phyloP scores from a whole-genome alignment of 352 stramenopile species.

The Pythium brassicae region DNA sequence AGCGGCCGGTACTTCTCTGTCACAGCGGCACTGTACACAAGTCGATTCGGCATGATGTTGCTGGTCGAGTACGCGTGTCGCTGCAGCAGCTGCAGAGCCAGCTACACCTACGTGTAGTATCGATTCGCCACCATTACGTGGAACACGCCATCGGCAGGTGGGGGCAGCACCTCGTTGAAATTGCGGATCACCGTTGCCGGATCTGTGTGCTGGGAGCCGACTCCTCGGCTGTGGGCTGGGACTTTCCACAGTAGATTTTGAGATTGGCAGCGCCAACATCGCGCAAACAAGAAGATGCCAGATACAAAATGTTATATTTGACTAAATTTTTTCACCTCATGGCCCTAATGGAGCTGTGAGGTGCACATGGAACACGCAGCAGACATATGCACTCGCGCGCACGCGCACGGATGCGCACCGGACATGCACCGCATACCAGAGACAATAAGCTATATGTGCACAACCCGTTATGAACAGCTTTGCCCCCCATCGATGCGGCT shows the following conservation, averaged over 20 bases:
- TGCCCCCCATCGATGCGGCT: background rate
- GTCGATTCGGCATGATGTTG: background rate
- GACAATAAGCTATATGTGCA: background rate
- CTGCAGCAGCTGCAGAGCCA: background rate
- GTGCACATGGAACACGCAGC: background rate
- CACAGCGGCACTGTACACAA: background rate
- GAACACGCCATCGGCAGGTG: background rate
- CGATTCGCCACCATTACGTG: background rate
- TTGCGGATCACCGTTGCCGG: background rate
- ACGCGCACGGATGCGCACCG: background rate
- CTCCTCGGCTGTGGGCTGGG: background rate
- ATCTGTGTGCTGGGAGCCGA: too few relatives aligned
- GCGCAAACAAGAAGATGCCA: background rate
- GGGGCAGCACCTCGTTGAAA: background rate
- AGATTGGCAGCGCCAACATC: background rate
- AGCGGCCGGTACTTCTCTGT: background rate
- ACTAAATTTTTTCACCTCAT: background rate
- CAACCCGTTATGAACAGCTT: slow-evolving; percentile 1
- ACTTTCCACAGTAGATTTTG: background rate
- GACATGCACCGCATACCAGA: background rate
- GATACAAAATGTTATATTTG: background rate
- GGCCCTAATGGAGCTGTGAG: too few relatives aligned
- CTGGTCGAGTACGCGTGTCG: background rate
- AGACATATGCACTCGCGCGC: background rate
- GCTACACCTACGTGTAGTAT: background rate